Percentiles rank a stretch among this genome's conserved stretches.
These are phyloP conservation scores for Pythium coloratum DNA, from an alignment of 352 stramenopile genomes.

Conservation along the genomic window DNA sequence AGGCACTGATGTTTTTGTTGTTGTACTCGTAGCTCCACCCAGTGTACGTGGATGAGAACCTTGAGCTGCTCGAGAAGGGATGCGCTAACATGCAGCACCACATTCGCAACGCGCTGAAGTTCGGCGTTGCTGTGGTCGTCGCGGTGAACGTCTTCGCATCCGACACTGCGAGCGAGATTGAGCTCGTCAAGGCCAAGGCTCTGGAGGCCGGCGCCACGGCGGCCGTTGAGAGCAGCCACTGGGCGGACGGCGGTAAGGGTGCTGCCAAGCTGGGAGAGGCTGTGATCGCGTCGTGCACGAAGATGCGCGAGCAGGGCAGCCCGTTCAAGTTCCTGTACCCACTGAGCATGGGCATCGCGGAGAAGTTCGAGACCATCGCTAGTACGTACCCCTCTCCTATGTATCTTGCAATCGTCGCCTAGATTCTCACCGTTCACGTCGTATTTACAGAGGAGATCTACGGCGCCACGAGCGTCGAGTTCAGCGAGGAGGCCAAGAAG, in stretches of 20 bases:
- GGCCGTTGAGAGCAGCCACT: slow-evolving; percentile 94
- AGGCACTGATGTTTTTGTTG: not conserved
- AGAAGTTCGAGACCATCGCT: slow-evolving; percentile 97
- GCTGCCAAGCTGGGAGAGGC: slow-evolving; percentile 91
- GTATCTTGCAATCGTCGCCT: not conserved
- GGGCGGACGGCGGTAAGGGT: slow-evolving; percentile 71
- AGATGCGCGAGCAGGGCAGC: slow-evolving; percentile 69
- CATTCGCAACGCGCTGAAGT: slow-evolving; percentile 95
- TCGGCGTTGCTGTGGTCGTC: slow-evolving; percentile 96
- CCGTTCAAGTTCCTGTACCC: slow-evolving; percentile 97
- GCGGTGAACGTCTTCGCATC: slow-evolving; percentile 88
- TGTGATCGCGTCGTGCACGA: slow-evolving; percentile 90
- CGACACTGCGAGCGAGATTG: slow-evolving; percentile 88
- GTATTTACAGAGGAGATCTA: slow-evolving; percentile 93
- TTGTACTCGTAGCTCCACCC: slow-evolving; percentile 41
- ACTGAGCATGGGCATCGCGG: slow-evolving; percentile 86
- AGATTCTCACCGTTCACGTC: no score
- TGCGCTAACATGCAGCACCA: slow-evolving; percentile 95
- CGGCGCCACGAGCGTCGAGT: slow-evolving; percentile 93
- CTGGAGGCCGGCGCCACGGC: slow-evolving; percentile 93
- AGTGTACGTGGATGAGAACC: slow-evolving; percentile 95
- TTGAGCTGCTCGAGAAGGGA: slow-evolving; percentile 92
- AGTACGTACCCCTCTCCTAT: slow-evolving; percentile 72
- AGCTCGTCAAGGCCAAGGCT: slow-evolving; percentile 90
- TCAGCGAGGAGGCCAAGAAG: slow-evolving; percentile 91